phyloP scores from a whole-genome alignment of 23 red algal genomes.

The Cyanidium caldarium region DNA sequence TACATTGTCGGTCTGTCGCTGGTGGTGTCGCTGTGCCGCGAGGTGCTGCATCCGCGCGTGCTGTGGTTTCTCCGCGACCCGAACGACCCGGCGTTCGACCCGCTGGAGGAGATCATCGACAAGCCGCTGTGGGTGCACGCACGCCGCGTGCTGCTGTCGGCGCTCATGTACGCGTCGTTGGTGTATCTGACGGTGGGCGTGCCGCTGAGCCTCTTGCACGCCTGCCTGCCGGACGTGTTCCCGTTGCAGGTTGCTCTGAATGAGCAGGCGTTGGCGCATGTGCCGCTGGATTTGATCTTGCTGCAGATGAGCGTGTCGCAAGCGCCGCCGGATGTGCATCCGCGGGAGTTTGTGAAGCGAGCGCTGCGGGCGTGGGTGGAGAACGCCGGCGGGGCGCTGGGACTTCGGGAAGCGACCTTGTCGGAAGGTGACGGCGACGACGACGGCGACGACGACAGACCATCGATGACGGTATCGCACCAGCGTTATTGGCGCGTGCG shows the following conservation, averaged over 20 bases:
- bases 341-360: too few relatives aligned
- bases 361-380: too few relatives aligned
- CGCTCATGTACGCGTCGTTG: constrained; percentile 66
- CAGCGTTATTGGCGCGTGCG: too few relatives aligned
- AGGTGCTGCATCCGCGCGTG: constrained; percentile 58
- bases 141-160: constrained; percentile 49
- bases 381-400: too few relatives aligned
- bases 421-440: too few relatives aligned
- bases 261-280: too few relatives aligned
- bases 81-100: constrained; percentile 78
- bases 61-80: constrained; percentile 92
- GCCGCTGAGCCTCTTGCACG: constrained; percentile 26
- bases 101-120: constrained; percentile 80
- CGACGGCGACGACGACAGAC: too few relatives aligned
- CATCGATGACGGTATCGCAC: too few relatives aligned
- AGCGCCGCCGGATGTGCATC: too few relatives aligned
- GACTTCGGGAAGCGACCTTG: too few relatives aligned
- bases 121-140: constrained; percentile 70
- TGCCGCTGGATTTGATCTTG: too few relatives aligned
- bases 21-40: constrained; percentile 47
- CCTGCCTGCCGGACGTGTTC: constrained; percentile 34
- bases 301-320: too few relatives aligned
- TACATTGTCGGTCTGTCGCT: constrained; percentile 89
- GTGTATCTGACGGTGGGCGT: constrained; percentile 44
- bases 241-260: constrained; percentile 36